These are phyloP conservation scores for Verticillium tricorpus DNA, from an alignment of 2,329 filamentous ascomycete genomes.

Conservation along the genomic window DNA sequence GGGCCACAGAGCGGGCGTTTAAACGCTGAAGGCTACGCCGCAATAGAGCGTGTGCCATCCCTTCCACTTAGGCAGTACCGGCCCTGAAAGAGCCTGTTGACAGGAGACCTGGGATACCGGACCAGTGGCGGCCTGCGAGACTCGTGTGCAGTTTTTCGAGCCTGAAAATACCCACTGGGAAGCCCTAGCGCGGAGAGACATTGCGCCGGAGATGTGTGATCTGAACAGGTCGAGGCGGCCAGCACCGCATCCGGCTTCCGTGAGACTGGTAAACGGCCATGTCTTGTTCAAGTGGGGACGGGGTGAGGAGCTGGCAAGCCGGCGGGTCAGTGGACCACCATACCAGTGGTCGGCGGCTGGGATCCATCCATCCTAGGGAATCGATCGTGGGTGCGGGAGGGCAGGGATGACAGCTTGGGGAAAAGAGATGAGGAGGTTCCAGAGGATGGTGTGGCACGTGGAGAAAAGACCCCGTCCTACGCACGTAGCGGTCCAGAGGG, in stretches of 20 bases:
- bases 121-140: too few species aligned
- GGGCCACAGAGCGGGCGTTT: not conserved
- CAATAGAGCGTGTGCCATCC: not conserved
- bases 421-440: not conserved
- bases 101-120: too few species aligned
- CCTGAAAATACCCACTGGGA: not conserved
- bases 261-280: not conserved
- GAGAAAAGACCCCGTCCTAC: not conserved
- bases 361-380: not conserved
- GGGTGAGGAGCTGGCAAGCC: not conserved
- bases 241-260: not conserved
- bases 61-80: not conserved
- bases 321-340: not conserved
- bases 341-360: not conserved
- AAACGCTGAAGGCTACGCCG: not conserved
- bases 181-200: not conserved
- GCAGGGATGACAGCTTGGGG: not conserved
- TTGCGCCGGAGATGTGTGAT: not conserved
- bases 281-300: not conserved
- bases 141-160: too few species aligned
- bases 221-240: not conserved
- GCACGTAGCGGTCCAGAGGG: not conserved
- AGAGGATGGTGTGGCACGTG: not conserved
- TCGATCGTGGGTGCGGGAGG: not conserved
- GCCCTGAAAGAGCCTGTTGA: too few species aligned